Evolutionary conservation across 108 stramenopile species (phyloP).

Genomic region (Pseudonitzschia multiseries): DNA sequence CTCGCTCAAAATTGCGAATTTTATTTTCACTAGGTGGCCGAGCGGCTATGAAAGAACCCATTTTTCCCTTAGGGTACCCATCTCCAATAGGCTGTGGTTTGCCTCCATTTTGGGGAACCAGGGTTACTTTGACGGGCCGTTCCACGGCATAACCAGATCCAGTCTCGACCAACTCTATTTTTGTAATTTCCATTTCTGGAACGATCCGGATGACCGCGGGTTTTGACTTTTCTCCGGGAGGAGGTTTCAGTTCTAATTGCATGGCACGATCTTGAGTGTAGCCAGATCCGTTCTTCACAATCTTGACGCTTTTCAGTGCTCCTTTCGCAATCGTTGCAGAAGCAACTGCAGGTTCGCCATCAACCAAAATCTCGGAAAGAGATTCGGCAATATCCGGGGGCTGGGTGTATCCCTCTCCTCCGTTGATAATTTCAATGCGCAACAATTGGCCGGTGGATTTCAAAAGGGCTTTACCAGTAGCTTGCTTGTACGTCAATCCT

Average conservation of each 20-base stretch:
- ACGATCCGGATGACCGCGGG: not conserved
- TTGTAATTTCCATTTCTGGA: constrained; percentile 45
- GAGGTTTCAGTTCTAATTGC: constrained; percentile 41
- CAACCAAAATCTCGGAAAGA: constrained; percentile 5
- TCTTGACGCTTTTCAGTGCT: constrained; percentile 38
- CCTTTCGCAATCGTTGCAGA: constrained; percentile 40
- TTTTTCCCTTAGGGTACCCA: constrained; percentile 18
- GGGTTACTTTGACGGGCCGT: constrained; percentile 36
- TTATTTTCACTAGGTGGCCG: constrained; percentile 15
- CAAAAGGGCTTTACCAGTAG: constrained; percentile 44
- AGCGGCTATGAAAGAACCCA: constrained; percentile 17
- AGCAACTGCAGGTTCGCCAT: constrained; percentile 34
- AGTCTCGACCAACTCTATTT: constrained; percentile 42
- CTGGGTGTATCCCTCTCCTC: constrained; percentile 47
- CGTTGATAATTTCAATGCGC: constrained; percentile 40
- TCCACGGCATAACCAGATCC: constrained; percentile 66
- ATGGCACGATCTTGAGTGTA: constrained; percentile 30
- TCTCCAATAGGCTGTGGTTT: constrained; percentile 18
- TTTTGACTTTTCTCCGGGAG: constrained; percentile 16
- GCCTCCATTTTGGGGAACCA: constrained; percentile 16
- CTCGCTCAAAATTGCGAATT: constrained; percentile 22
- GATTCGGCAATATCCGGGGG: constrained; percentile 29
- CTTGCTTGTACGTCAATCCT: constrained; percentile 25
- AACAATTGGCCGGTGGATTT: constrained; percentile 47
- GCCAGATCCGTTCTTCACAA: constrained; percentile 42